Percentiles rank a stretch among this genome's conserved stretches.
These are phyloP conservation scores for Fusarium hostae DNA, from an alignment of 2,329 filamentous ascomycete genomes.

Conservation along the genomic window DNA sequence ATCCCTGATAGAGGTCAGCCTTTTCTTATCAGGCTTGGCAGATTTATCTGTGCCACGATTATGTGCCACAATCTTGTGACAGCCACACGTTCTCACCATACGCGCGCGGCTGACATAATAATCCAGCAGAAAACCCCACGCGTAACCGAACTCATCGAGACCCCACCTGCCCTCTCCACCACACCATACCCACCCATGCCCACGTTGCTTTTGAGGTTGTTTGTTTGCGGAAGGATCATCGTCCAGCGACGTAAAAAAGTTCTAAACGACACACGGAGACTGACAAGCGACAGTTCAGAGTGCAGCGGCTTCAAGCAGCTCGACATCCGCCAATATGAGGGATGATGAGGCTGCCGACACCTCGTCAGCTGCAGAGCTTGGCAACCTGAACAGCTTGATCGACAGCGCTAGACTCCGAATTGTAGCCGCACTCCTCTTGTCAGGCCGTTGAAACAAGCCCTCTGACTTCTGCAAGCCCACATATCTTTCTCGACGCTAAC, in stretches of 20 bases:
- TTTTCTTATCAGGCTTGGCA: background rate
- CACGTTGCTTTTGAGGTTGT: constrained; percentile 29
- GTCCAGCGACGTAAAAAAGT: constrained; percentile 1
- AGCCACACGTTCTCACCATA: background rate
- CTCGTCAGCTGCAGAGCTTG: background rate
- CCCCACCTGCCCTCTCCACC: constrained; percentile 3
- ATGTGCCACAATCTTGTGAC: background rate
- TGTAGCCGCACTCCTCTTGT: constrained; percentile 29
- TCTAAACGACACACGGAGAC: background rate
- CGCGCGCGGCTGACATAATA: background rate
- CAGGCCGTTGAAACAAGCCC: constrained; percentile 39
- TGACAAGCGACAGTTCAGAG: background rate
- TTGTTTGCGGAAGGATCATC: constrained; percentile 27
- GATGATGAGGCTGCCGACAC: background rate
- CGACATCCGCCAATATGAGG: background rate
- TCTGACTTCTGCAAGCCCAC: constrained; percentile 13
- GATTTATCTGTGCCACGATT: background rate
- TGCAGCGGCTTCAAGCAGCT: background rate
- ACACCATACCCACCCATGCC: constrained; percentile 13
- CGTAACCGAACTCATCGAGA: constrained; percentile 3
- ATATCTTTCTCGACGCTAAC: constrained; percentile 21
- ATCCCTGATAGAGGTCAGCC: constrained; percentile 13
- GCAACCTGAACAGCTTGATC: constrained; percentile 10
- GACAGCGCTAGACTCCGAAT: constrained; percentile 22
- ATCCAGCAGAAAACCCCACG: constrained; percentile 3